phyloP scores from a whole-genome alignment of 2,329 filamentous ascomycete species.

The Colletotrichum spinosum region DNA sequence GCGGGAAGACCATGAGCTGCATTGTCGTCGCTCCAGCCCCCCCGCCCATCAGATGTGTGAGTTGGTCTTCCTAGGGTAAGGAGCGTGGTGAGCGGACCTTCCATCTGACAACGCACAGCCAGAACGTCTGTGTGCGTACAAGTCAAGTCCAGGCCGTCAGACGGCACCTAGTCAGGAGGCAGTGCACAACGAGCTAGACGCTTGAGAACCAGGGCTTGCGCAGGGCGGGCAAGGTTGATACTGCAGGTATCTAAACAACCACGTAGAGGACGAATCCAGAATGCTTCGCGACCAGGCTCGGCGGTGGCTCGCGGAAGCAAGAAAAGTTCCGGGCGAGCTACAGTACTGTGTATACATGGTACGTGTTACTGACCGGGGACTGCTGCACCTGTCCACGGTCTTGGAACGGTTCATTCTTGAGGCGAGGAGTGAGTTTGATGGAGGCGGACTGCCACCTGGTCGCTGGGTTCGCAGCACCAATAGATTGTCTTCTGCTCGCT shows the following conservation, averaged over 20 bases:
- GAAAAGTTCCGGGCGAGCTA: constrained; percentile 27
- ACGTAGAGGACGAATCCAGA: background rate
- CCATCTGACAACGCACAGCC: constrained; percentile 8
- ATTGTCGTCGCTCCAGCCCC: constrained; percentile 15
- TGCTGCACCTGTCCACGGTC: constrained; percentile 24
- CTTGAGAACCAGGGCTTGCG: constrained; percentile 2
- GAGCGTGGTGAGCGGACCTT: constrained; percentile 16
- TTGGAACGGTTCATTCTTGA: constrained; percentile 33
- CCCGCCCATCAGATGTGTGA: constrained; percentile 27
- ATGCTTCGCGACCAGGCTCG: constrained; percentile 6
- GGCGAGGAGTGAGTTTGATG: constrained; percentile 22
- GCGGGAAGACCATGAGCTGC: constrained; percentile 19
- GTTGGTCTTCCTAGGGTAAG: constrained; percentile 3
- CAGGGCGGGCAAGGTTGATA: too few species aligned
- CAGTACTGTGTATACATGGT: background rate
- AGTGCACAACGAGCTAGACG: constrained; percentile 21
- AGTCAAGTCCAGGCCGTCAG: background rate
- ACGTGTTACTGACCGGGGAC: background rate
- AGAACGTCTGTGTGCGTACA: background rate
- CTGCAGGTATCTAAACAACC: background rate
- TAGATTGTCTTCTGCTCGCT: constrained; percentile 9
- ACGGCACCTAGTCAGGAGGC: constrained; percentile 1
- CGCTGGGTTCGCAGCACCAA: constrained; percentile 14
- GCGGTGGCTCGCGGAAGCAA: constrained; percentile 26
- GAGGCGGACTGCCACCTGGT: constrained; percentile 14